Evolutionary conservation across 129 eudicot genomes (phyloP), one percentile per base, ranked within the genome.

Genomic region (Logfia minima): DNA sequence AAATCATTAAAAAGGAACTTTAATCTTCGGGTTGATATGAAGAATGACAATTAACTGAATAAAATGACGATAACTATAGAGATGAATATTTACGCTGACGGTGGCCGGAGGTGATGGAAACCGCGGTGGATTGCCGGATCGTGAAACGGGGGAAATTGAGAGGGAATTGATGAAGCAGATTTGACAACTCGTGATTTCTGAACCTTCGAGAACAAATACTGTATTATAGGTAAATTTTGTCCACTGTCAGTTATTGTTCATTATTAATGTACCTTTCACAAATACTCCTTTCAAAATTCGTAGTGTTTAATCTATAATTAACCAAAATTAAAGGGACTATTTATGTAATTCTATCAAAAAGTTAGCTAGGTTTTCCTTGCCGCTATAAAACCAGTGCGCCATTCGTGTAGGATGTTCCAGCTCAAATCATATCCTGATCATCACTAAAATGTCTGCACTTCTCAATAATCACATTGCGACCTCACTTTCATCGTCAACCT

Each of bases 401-500:
- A 9, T 48, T 48, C 5, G 55, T 48, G 55, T 48, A 48, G 55
- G 26, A 19, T n/a, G 28, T 65, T 65, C 21, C 2, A 65, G 41
- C 35, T n/a, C 45, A 6, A 61, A 29, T 67, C 72, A 67, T 67
- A 34, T 34, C 72, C 29, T 3, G 55, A 67, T 34, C 26, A 21
- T 56, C 48, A 16, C 45, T 4, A 66, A 66, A 37, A 68, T 68
- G 72, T 68, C 72, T 35, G 29, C 7, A 22, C 24, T 68, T 37
- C 23, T 23, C 26, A 23, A 67, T 9, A 34, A 6, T 45, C 72
- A 68, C 52, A 24, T 67, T 16, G 26, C 56, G 41, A 39, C 31
- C 11, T 39, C 72, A 68, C n/a, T 68, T 9, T 68, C 72, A 19
- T 68, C 72, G 8, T 68, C 72, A 21, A 39, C 55, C 52, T 68